These are phyloP conservation scores for Starmerella etchellsii DNA, from an alignment of 805 yeast genomes.

Conservation along the genomic window DNA sequence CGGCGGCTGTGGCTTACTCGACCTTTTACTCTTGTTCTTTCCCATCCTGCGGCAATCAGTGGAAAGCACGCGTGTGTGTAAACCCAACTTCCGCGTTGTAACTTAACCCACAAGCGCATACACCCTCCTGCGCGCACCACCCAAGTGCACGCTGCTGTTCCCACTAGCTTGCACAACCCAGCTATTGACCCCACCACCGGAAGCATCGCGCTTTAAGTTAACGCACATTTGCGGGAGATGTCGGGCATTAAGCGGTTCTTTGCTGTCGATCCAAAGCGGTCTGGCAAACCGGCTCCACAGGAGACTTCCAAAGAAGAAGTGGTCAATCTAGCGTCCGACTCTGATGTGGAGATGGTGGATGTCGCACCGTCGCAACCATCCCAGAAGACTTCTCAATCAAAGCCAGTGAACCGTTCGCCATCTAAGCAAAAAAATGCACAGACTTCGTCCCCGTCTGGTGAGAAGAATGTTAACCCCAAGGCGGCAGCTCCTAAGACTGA, in stretches of 20 bases:
- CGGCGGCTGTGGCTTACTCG: background rate
- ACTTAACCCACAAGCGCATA: too few relatives aligned
- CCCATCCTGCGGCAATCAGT: too few relatives aligned
- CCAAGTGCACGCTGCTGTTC: too few relatives aligned
- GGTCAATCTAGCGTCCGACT: constrained; percentile 2
- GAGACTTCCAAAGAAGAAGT: background rate
- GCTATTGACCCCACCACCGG: too few relatives aligned
- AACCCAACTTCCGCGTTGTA: too few relatives aligned
- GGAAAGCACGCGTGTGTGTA: too few relatives aligned
- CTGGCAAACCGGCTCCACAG: background rate
- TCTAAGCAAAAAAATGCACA: background rate
- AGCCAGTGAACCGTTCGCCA: background rate
- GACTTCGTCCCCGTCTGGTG: background rate
- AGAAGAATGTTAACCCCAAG: too few relatives aligned
- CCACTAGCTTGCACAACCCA: too few relatives aligned
- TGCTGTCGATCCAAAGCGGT: constrained; percentile 10
- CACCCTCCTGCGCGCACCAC: too few relatives aligned
- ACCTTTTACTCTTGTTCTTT: background rate
- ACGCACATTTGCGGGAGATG: too few relatives aligned
- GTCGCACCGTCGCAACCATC: background rate
- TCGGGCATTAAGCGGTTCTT: constrained; percentile 14
- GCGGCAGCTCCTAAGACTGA: too few relatives aligned
- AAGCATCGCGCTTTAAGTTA: too few relatives aligned
- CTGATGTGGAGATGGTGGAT: constrained; percentile 6
- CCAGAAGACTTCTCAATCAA: background rate